Evolutionary conservation across 805 yeast species (phyloP), one percentile per base, ranked within the genome.

Genomic region (Blastobotrys terrestris): DNA sequence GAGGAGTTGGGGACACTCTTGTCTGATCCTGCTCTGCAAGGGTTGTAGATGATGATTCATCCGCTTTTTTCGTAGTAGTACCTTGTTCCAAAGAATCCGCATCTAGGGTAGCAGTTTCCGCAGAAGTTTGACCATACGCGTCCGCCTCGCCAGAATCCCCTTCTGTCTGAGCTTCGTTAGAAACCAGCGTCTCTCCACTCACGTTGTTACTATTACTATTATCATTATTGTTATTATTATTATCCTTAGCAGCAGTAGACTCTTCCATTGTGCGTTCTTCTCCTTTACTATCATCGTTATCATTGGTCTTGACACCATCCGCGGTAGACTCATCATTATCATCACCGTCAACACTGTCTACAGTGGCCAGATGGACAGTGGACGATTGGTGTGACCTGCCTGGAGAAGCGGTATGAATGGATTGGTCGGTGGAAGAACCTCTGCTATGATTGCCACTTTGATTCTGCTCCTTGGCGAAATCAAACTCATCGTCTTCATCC

Each of bases 1-100:
- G 55, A 16, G 50, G 44, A 11, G 39, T 40, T 16, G 54, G 45
- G 18, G 48, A 46, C 14, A 14, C 31, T 40, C 18, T 31, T 13
- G 45, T 18, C 49, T 40, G 39, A 13, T 15, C 8, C 16, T 26
- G 31, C 42, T 31, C 11, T 18, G 31, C n/a, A 40, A 16, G 35
- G 11, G 35, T 11, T 26, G 35, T 26, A 26, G n/a, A n/a, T n/a
- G n/a, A n/a, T n/a, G n/a, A n/a, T n/a, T n/a, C n/a, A n/a, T n/a
- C n/a, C n/a, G n/a, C n/a, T n/a, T n/a, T n/a, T n/a, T n/a, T n/a
- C n/a, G n/a, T n/a, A n/a, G n/a, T n/a, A n/a, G n/a, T n/a, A n/a
- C n/a, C n/a, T n/a, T n/a, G n/a, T n/a, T n/a, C n/a, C n/a, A n/a
- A n/a, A 11, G 39, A 14, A 35, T 11, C 14, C 39, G 39, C 13